Percentiles rank a stretch among this genome's conserved stretches.
Evolutionary conservation across 352 stramenopile genomes (phyloP).

Genomic region (Pythium volutum): DNA sequence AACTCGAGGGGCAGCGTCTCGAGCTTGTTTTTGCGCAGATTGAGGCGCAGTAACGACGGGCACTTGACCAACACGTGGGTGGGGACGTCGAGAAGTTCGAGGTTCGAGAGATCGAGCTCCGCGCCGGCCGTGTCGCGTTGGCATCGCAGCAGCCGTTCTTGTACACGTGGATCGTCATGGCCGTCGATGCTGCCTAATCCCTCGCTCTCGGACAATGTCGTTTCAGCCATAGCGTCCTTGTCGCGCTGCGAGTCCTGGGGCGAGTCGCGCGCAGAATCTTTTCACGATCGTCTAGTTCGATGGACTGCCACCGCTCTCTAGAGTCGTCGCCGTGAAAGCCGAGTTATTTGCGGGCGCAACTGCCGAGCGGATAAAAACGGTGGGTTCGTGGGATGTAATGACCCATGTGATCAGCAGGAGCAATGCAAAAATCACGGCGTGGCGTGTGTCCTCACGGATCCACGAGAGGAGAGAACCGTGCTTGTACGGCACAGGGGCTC

Average conservation of each 20-base stretch:
- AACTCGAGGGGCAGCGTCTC: slow-evolving; percentile 34
- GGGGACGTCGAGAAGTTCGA: slow-evolving; percentile 37
- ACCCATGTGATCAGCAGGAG: slow-evolving; percentile 64
- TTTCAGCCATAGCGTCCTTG: not conserved
- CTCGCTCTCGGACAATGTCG: not conserved
- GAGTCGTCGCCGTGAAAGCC: not conserved
- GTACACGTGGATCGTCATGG: slow-evolving; percentile 1
- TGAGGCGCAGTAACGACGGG: slow-evolving; percentile 42
- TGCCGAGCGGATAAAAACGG: not conserved
- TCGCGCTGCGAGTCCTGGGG: no score
- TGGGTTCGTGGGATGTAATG: slow-evolving; percentile 30
- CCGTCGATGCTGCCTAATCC: not conserved
- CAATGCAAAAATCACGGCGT: slow-evolving; percentile 54
- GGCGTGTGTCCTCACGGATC: slow-evolving; percentile 64
- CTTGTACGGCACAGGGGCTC: slow-evolving; percentile 37
- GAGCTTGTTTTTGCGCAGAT: slow-evolving; percentile 44
- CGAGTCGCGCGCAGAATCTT: no score
- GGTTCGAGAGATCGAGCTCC: slow-evolving; percentile 45
- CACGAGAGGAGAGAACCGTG: slow-evolving; percentile 66
- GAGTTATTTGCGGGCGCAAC: slow-evolving; percentile 13
- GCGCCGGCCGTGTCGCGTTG: slow-evolving; percentile 30
- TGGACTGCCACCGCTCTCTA: not conserved
- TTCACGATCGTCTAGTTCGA: not conserved
- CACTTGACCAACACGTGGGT: slow-evolving; percentile 33
- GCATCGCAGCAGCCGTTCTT: slow-evolving; percentile 25